Base-by-base conservation (phyloP, 768 basidiomycete genomes). In the Trametes cingulata region DNA sequence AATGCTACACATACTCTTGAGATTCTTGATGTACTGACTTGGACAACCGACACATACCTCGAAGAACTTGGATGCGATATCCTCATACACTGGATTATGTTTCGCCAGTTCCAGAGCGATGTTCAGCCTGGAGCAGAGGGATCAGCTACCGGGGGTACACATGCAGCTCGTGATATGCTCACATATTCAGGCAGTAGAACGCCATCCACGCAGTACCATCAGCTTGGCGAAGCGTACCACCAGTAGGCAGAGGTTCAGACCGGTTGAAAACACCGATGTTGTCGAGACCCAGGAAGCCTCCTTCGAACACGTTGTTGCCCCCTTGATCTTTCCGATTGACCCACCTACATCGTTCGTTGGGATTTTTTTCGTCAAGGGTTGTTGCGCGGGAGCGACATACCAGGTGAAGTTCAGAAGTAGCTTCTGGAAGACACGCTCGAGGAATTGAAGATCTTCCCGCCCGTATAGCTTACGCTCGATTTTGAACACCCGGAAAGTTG, bases 201-300 rank as follows among this genome's bases (percentile, higher is more conserved):
- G 95, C 97, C 97, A 99, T 99, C 97, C 97, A 99, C 0, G 96
- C 93, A 6, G 97, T 99, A 9, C 96, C 96, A 71, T 99, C 97
- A 8, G 97, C 95, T 76, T 99, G 97, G 54, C 96, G 94, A 59
- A 99, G 79, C 17, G 77, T 84, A 9, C 97, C 97, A 35, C 96
- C 96, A 6, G 95, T 98, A 7, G 97, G 97, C 24, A 99, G 76
- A 25, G 94, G 92, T 73, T 99, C 97, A 2, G 94, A 97, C 47
- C 97, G 89, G 76, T 99, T 99, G 80, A 99, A 99, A 6, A 93
- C 86, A 13, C 95, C 95, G 62, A 99, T 98, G 69, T 99, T 99
- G 78, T 99, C 97, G 41, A 99, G 78, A 29, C 97, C 97, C 39
- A 99, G 82, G 80, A 99, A 98, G 19, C 97, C 97, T 49, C 97